These are phyloP conservation scores for Sporobolus alterniflorus DNA, from an alignment of 202 grass and related monocot species.

Conservation along the genomic window DNA sequence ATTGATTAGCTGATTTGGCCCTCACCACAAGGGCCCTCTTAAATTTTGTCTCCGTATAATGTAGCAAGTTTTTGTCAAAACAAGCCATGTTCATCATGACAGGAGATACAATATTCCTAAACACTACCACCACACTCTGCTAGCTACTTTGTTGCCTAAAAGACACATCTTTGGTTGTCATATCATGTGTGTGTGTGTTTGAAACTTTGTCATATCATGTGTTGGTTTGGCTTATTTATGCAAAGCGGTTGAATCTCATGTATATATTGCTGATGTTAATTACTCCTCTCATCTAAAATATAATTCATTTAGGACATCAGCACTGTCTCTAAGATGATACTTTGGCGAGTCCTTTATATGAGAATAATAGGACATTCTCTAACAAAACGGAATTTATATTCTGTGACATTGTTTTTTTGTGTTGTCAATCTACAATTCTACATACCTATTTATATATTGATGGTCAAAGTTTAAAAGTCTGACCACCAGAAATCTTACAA, in stretches of 20 bases:
- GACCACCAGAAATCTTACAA: background rate
- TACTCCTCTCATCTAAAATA: background rate
- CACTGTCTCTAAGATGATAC: background rate
- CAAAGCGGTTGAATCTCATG: background rate
- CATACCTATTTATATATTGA: background rate
- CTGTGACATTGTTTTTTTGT: background rate
- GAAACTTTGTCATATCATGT: background rate
- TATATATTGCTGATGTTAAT: background rate
- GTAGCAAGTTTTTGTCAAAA: too few species aligned
- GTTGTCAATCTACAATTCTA: background rate
- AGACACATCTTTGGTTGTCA: background rate
- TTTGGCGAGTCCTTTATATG: background rate
- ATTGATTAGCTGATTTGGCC: background rate
- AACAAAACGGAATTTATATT: background rate
- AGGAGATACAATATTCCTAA: background rate
- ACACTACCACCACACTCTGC: background rate
- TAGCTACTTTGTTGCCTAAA: slow-evolving; percentile 13
- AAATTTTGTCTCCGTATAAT: slow-evolving; percentile 1
- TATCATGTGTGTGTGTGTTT: background rate
- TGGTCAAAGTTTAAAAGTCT: background rate
- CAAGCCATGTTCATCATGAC: background rate
- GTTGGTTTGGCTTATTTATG: background rate
- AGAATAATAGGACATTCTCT: background rate
- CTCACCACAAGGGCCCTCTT: background rate
- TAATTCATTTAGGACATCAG: background rate